Conservation (phyloP, 1,284 basidiomycete species). For the Athelia psychrophila region DNA sequence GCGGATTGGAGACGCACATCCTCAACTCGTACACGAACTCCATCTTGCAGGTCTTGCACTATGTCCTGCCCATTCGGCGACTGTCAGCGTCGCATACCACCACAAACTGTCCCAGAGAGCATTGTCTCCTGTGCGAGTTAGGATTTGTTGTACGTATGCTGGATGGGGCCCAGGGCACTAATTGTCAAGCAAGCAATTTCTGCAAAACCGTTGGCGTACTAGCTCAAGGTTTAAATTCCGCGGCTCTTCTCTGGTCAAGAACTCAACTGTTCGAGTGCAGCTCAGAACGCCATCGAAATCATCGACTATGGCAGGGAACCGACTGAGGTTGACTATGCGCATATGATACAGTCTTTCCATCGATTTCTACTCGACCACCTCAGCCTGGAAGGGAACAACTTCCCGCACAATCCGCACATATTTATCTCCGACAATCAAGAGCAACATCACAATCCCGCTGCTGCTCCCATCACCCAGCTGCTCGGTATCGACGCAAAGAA, state of each 20-base stretch:
- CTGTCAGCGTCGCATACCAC: constrained; percentile 92
- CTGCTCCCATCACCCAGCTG: constrained; percentile 77
- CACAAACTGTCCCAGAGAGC: constrained; percentile 82
- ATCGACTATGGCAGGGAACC: constrained; percentile 85
- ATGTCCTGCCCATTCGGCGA: constrained; percentile 73
- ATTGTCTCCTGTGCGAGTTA: constrained; percentile 93
- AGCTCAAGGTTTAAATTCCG: constrained; percentile 59
- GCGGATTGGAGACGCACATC: constrained; percentile 96
- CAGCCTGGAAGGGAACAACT: constrained; percentile 64
- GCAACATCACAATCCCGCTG: constrained; percentile 34
- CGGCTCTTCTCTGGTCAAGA: background rate
- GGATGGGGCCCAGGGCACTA: constrained; percentile 90
- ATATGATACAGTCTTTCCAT: constrained; percentile 94
- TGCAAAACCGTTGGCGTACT: constrained; percentile 87
- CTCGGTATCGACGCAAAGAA: constrained; percentile 78
- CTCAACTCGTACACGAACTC: constrained; percentile 97
- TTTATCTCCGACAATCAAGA: constrained; percentile 31
- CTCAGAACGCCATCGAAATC: constrained; percentile 81
- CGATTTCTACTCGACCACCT: constrained; percentile 88
- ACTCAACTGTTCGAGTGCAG: constrained; percentile 24
- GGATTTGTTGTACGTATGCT: constrained; percentile 97
- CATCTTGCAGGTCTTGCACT: constrained; percentile 89
- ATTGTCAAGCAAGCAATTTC: constrained; percentile 97
- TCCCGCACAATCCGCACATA: constrained; percentile 57
- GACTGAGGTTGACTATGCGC: constrained; percentile 73